Base-by-base conservation (phyloP, 345 rosid species). In the Ailanthus altissimus region DNA sequence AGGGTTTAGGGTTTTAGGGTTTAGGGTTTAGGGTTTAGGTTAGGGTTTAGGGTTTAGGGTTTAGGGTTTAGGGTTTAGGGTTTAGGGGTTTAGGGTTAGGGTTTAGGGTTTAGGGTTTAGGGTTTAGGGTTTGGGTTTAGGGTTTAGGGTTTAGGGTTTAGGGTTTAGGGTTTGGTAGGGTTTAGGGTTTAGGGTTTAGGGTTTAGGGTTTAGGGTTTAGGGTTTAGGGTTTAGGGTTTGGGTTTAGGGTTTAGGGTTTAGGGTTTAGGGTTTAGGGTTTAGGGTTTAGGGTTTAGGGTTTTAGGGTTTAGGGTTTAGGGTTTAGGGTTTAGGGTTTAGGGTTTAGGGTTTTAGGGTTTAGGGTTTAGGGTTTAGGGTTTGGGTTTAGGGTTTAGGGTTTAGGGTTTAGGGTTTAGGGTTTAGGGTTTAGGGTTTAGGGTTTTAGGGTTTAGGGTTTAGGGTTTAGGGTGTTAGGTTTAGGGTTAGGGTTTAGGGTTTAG, bases 21-120 rank as follows among this genome's bases (percentile, higher is more conserved):
- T 53, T 14, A 45, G 79, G 73, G n/a, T 49, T 76, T 53, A 15
- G 57, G 79, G 72, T 21, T 47, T 66, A n/a, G 40, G 63, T n/a
- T n/a, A n/a, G n/a, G n/a, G 73, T 72, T 67, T 66, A n/a, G 56
- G 64, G 73, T 62, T 67, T 66, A n/a, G 42, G 53, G 73, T 62
- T 54, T 67, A n/a, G n/a, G 72, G 63, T 51, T 56, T 66, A 21
- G 56, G 72, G 72, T 72, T 66, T 66, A 54, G 57, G 67, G 72
- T 61, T 67, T 76, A 8, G 47, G 72, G 79, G 65, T 76, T 75
- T 74, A 75, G 72, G 78, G 79, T 66, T 66, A 26, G 79, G 79
- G 73, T 76, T 76, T 54, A n/a, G 43, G 79, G 72, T 64, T 76
- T 50, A 54, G 72, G 72, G 72, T 76, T 66, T 43, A 57, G 74